Evolutionary conservation across 352 stramenopile genomes (phyloP), one percentile per base, ranked within the genome.

Genomic region (Phytophthora colocasiae): DNA sequence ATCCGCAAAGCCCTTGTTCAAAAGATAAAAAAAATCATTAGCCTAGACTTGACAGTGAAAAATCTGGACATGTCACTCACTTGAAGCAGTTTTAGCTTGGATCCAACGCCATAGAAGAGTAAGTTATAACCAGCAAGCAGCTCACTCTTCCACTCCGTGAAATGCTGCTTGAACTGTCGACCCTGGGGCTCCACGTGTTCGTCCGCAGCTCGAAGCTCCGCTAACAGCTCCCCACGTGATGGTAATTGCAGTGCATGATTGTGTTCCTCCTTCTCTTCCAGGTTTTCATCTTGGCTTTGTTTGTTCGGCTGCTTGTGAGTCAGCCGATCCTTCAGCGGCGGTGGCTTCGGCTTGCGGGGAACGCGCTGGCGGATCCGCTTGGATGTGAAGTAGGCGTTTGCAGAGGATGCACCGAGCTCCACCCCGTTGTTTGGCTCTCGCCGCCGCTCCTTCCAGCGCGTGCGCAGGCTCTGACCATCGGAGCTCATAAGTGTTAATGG

Each of bases 71-170:
- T n/a, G 15, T 7, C 31, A 45, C 59, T 31, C 32, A 87, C 80
- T 69, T 89, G 78, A 17, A 89, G 58, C 17, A 89, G 45, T 7
- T 58, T 39, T 22, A 85, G n/a, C 58, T 90, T 90, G 8, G 81
- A 90, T 1, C 81, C 81, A 39, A 86, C 58, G 0, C 81, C 81
- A 40, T 76, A 81, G 49, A 87, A 71, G 4, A 90, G 74, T 29
- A 90, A 41, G 43, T 85, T 90, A 56, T 83, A 81, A 15, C 72
- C 69, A 14, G 69, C 74, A 5, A 78, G 55, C 1, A 90, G 66
- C 47, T 85, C 61, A 26, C 71, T 79, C 26, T 81, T 76, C 80
- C 80, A 89, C 5, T 34, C 19, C 6, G 61, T 39, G 26, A 87
- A 87, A 15, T 60, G 38, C 57, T 49, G 40, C 9, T 74, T 34